Percentiles rank a stretch among this genome's conserved stretches.
Conservation (phyloP, 129 eudicot genomes). For the Saussurea involucrata region DNA sequence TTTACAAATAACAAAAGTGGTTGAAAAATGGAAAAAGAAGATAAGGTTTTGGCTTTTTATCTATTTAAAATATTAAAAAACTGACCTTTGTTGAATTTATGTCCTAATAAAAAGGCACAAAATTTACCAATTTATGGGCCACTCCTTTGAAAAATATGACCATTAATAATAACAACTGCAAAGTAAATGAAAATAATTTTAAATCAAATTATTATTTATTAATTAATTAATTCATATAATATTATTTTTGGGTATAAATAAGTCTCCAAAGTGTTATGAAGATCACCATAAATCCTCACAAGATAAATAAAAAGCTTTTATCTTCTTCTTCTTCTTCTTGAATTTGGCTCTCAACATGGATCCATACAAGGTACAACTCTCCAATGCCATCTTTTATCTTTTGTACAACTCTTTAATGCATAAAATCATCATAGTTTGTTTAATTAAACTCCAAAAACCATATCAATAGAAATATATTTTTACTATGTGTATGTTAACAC, state of each 20-base stretch:
- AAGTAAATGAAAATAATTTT: neutral
- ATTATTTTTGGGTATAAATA: neutral
- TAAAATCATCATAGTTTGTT: neutral
- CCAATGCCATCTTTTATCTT: neutral
- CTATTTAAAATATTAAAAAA: neutral
- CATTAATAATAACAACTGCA: constrained; percentile 4
- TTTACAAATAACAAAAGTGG: neutral
- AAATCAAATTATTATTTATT: neutral
- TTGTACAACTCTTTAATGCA: constrained; percentile 1
- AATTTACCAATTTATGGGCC: constrained; percentile 6
- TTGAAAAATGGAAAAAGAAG: neutral
- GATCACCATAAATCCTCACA: neutral
- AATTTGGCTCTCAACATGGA: constrained; percentile 11
- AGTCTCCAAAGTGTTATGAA: neutral
- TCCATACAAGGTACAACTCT: constrained; percentile 26
- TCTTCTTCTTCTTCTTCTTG: neutral
- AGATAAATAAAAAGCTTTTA: neutral
- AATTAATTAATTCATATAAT: neutral
- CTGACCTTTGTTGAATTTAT: neutral
- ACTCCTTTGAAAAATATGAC: neutral
- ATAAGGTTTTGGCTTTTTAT: neutral
- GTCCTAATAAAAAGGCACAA: constrained; percentile 1
- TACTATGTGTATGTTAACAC: neutral
- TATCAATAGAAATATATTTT: too few relatives aligned
- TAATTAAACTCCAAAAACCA: too few relatives aligned